These are phyloP conservation scores for Nitzschia sp. DNA, from an alignment of 108 stramenopile genomes.

Conservation along the genomic window DNA sequence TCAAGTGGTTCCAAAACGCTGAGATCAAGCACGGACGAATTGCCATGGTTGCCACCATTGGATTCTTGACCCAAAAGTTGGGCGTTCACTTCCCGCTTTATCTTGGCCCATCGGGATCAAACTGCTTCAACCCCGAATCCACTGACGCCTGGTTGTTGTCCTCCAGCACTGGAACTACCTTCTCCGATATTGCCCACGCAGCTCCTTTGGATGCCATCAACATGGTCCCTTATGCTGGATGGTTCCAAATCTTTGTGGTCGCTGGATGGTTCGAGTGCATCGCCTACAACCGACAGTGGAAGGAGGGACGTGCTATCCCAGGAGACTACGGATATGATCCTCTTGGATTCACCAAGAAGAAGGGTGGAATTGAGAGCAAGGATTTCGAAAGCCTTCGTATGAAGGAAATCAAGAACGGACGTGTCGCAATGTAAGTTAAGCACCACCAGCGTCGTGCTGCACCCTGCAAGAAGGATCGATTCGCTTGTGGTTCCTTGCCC, in stretches of 20 bases:
- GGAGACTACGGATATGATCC: slow-evolving; percentile 82
- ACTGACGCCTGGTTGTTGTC: slow-evolving; percentile 55
- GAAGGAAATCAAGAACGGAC: slow-evolving; percentile 85
- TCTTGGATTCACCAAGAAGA: slow-evolving; percentile 78
- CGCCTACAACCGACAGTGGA: slow-evolving; percentile 70
- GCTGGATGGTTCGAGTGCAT: slow-evolving; percentile 71
- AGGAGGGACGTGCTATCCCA: slow-evolving; percentile 52
- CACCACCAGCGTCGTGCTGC: no score
- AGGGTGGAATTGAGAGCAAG: slow-evolving; percentile 53
- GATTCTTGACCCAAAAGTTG: slow-evolving; percentile 69
- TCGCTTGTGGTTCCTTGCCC: not conserved
- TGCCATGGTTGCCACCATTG: slow-evolving; percentile 81
- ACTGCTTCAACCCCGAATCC: slow-evolving; percentile 63
- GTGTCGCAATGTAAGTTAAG: slow-evolving; percentile 66
- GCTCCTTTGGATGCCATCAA: slow-evolving; percentile 72
- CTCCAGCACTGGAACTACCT: slow-evolving; percentile 56
- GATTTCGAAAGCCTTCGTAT: slow-evolving; percentile 68
- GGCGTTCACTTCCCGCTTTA: slow-evolving; percentile 78
- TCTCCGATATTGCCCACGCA: slow-evolving; percentile 61
- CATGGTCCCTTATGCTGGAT: slow-evolving; percentile 64
- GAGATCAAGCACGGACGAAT: slow-evolving; percentile 79
- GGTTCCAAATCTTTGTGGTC: slow-evolving; percentile 64
- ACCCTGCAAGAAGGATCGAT: not conserved
- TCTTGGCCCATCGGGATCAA: slow-evolving; percentile 72
- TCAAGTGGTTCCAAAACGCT: slow-evolving; percentile 84